Base-by-base conservation (phyloP, 768 basidiomycete genomes). In the Calvatia gigantea region DNA sequence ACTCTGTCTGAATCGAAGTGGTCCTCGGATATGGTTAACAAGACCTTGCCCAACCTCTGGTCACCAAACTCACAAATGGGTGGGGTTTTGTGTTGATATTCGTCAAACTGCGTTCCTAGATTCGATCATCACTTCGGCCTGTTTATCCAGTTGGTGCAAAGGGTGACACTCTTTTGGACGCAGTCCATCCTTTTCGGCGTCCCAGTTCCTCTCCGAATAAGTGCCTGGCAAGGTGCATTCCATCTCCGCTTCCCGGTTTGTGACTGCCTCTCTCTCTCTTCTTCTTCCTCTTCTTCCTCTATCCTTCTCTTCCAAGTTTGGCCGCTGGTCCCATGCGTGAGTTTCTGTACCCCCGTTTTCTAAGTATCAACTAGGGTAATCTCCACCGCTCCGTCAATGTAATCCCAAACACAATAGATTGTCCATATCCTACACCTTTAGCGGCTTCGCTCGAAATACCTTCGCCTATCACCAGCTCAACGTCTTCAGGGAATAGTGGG, bases 81-180 rank as follows among this genome's bases (percentile, higher is more conserved):
- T 23, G 3, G 41, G n/a, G 21, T 37, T 12, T 37, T 37, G 14
- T 14, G 8, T 23, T 23, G 7, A 42, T 12, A 42, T 21, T 8
- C 5, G 19, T 42, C 19, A 19, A 11, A 23, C 8, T 4, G 15
- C 42, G 42, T 53, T 53, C 51, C 51, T 53, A 53, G 51, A 53
- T 53, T 53, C 27, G 51, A 53, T 53, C 42, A 42, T 35, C 39
- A 25, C 19, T 48, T n/a, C 8, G 23, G 19, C 46, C 31, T n/a
- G n/a, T n/a, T n/a, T 39, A 32, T 48, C 28, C 11, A 9, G 21
- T 1, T 25, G 2, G 33, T 28, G 17, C 19, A 41, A 39, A 39
- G 33, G 38, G 25, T 41, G 49, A 51, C 19, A 51, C 50, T 39
- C 28, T 51, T 51, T 41, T 39, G 50, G 50, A 41, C 25, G 17